These are phyloP conservation scores for Termitomyces sp. DNA, from an alignment of 768 basidiomycete genomes.

Conservation along the genomic window DNA sequence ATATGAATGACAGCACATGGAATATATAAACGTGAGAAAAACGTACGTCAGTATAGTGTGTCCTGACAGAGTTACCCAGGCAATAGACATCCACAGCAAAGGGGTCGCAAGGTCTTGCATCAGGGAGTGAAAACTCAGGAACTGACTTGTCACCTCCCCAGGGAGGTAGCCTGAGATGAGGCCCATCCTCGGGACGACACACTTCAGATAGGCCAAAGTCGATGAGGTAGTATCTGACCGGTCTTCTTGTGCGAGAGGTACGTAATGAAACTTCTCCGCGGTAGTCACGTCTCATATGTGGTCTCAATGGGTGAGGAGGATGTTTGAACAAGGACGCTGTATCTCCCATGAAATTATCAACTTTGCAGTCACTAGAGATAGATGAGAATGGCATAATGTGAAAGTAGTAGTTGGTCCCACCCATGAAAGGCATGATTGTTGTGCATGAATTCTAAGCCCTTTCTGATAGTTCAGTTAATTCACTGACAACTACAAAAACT, in stretches of 20 bases:
- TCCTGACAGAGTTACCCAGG: background rate
- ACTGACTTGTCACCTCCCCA: background rate
- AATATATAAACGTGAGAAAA: background rate
- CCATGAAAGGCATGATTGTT: background rate
- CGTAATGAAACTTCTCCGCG: background rate
- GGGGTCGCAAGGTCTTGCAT: background rate
- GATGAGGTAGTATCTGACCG: background rate
- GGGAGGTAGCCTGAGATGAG: background rate
- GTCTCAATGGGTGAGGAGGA: background rate
- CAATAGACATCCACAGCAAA: background rate
- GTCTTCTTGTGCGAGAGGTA: background rate
- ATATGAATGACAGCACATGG: background rate
- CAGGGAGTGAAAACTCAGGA: background rate
- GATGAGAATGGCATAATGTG: no score
- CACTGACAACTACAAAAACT: background rate
- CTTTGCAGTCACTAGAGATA: background rate
- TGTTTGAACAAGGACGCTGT: background rate
- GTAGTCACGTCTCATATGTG: background rate
- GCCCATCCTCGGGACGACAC: background rate
- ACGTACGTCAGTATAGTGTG: background rate
- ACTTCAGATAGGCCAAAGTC: background rate
- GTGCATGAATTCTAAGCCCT: constrained; percentile 1
- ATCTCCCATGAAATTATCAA: background rate
- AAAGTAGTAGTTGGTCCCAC: background rate
- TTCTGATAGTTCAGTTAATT: background rate